Percentiles rank a stretch among this genome's conserved stretches.
These are phyloP conservation scores for Knufia fluminis DNA, from an alignment of 2,329 filamentous ascomycete species.

Conservation along the genomic window DNA sequence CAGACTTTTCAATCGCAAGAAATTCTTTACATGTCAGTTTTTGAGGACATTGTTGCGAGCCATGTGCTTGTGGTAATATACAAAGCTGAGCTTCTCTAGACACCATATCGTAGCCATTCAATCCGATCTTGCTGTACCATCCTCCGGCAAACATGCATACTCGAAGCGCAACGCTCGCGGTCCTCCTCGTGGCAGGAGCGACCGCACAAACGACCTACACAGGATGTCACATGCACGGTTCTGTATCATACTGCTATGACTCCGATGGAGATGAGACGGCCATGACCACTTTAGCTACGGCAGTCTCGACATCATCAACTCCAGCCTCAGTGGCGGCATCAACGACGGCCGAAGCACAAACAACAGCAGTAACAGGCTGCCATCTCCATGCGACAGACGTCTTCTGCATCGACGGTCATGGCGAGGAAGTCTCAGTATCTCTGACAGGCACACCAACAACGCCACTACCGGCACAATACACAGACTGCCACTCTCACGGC, in stretches of 20 bases:
- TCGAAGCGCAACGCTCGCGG: background rate
- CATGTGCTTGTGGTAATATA: background rate
- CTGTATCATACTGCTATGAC: slow-evolving; percentile 26
- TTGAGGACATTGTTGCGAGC: background rate
- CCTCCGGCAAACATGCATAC: background rate
- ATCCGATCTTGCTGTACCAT: background rate
- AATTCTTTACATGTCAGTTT: background rate
- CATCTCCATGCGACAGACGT: slow-evolving; percentile 37
- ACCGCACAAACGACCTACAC: slow-evolving; percentile 19
- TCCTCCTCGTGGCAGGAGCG: background rate
- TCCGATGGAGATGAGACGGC: slow-evolving; percentile 25
- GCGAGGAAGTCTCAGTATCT: slow-evolving; percentile 31
- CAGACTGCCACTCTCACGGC: slow-evolving; percentile 56
- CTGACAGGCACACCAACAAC: slow-evolving; percentile 45
- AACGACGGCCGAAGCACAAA: slow-evolving; percentile 26
- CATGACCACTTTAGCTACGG: slow-evolving; percentile 20
- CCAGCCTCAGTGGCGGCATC: slow-evolving; percentile 23
- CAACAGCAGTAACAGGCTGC: slow-evolving; percentile 45
- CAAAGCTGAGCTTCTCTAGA: background rate
- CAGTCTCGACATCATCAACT: slow-evolving; percentile 15
- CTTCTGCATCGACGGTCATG: slow-evolving; percentile 28
- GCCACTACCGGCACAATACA: slow-evolving; percentile 52
- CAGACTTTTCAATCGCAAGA: background rate
- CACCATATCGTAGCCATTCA: background rate
- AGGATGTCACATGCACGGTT: slow-evolving; percentile 27